Evolutionary conservation across 1,284 basidiomycete genomes (phyloP).

Genomic region (Sporisorium reilianum): DNA sequence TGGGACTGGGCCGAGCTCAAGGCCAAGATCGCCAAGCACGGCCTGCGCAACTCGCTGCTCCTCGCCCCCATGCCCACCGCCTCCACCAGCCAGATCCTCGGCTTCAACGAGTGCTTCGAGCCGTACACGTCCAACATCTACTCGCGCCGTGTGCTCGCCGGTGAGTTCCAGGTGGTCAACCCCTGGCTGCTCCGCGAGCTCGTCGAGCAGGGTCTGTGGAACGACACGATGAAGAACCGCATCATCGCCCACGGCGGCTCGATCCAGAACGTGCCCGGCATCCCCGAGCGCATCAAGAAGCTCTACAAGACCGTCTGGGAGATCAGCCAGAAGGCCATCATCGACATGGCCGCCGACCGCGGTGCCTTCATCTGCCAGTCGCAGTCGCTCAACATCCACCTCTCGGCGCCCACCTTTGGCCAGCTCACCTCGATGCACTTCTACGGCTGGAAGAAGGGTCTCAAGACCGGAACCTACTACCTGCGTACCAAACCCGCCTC

Average conservation of each 20-base stretch:
- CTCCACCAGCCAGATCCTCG: conserved; percentile 97
- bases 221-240: conserved; percentile 99
- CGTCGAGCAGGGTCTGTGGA: conserved; percentile 94
- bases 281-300: conserved; percentile 74
- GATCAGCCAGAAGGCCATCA: conserved; percentile 97
- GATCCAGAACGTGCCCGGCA: conserved; percentile 75
- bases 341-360: conserved; percentile 97
- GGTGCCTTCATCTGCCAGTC: conserved; percentile 97
- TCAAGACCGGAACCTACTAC: conserved; percentile 90
- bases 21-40: conserved; percentile 85
- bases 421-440: conserved; percentile 96
- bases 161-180: conserved; percentile 99
- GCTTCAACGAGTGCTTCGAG: conserved; percentile 98
- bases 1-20: conserved; percentile 96
- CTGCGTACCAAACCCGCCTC: conserved; percentile 93
- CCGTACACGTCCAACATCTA: conserved; percentile 98
- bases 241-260: conserved; percentile 97
- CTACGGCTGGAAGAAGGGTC: conserved; percentile 98
- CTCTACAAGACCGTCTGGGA: conserved; percentile 99
- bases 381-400: conserved; percentile 87
- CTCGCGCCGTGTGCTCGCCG: conserved; percentile 97
- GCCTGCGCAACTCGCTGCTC: conserved; percentile 93
- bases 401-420: conserved; percentile 89
- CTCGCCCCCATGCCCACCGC: conserved; percentile 98
- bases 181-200: conserved; percentile 98